These are phyloP conservation scores for Stromatinia cepivora DNA, from an alignment of 2,329 filamentous ascomycete genomes.

Conservation along the genomic window DNA sequence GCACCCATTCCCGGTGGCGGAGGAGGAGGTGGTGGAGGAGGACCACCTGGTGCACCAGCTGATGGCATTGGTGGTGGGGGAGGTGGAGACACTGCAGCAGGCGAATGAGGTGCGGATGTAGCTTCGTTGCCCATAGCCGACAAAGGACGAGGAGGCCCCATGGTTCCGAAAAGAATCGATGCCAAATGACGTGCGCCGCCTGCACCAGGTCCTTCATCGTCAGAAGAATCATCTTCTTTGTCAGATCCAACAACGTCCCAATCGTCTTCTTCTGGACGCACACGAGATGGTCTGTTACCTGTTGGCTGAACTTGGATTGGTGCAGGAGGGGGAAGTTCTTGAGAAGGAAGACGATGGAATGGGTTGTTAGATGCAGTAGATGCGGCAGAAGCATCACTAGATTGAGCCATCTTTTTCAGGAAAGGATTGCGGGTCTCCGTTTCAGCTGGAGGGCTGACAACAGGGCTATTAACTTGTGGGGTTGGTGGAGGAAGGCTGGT, in stretches of 20 bases:
- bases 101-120: constrained; percentile 46
- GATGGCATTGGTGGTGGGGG: constrained; percentile 49
- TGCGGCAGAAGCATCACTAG: constrained; percentile 49
- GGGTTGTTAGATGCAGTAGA: constrained; percentile 83
- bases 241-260: constrained; percentile 82
- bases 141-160: constrained; percentile 87
- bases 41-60: constrained; percentile 45
- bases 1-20: constrained; percentile 39
- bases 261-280: constrained; percentile 68
- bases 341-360: constrained; percentile 82
- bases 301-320: constrained; percentile 47
- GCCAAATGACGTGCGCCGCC: constrained; percentile 88
- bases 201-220: constrained; percentile 77
- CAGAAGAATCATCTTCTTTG: constrained; percentile 69
- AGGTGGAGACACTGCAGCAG: constrained; percentile 45
- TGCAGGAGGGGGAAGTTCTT: constrained; percentile 48
- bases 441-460: constrained; percentile 57
- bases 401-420: constrained; percentile 82
- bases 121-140: constrained; percentile 75
- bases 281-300: constrained; percentile 51
- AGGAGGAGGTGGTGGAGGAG: constrained; percentile 41
- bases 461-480: constrained; percentile 29
- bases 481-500: constrained; percentile 34
- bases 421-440: constrained; percentile 92
- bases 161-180: constrained; percentile 93